A percentile compares a stretch with the other conserved stretches of the same genome.
Conservation (phyloP, 768 basidiomycete species). For the Clathrus columnatus region DNA sequence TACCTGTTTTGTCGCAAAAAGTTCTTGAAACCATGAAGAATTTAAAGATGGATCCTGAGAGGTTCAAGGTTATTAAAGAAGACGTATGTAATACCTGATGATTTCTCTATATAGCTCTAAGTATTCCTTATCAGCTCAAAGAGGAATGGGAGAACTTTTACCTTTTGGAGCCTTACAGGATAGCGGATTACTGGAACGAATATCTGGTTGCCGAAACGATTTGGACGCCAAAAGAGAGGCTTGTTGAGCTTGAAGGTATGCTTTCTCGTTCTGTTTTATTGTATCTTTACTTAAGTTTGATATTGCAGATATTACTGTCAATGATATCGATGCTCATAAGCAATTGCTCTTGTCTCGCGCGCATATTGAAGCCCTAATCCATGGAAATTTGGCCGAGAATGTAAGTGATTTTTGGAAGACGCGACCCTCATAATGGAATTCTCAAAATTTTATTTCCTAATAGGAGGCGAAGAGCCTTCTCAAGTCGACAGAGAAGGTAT, state of each 20-base stretch:
- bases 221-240: conserved; percentile 71
- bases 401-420: conserved; percentile 34
- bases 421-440: neutral
- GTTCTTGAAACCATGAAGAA: conserved; percentile 62
- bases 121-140: conserved; percentile 40
- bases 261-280: conserved; percentile 4
- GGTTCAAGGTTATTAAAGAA: conserved; percentile 78
- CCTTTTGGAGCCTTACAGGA: conserved; percentile 71
- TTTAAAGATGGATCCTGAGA: conserved; percentile 55
- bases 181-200: conserved; percentile 68
- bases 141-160: conserved; percentile 82
- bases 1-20: conserved; percentile 60
- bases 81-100: conserved; percentile 39
- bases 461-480: conserved; percentile 75
- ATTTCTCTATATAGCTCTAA: neutral
- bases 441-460: conserved; percentile 6
- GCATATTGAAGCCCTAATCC: conserved; percentile 62
- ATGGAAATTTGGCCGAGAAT: conserved; percentile 81
- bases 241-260: conserved; percentile 69
- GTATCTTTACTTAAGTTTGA: neutral
- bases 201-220: conserved; percentile 63
- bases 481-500: conserved; percentile 58
- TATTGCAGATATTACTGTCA: conserved; percentile 53
- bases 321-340: conserved; percentile 61
- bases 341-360: conserved; percentile 51